Evolutionary conservation across 352 stramenopile genomes (phyloP).

Genomic region (Globisporangium megalacanthum): DNA sequence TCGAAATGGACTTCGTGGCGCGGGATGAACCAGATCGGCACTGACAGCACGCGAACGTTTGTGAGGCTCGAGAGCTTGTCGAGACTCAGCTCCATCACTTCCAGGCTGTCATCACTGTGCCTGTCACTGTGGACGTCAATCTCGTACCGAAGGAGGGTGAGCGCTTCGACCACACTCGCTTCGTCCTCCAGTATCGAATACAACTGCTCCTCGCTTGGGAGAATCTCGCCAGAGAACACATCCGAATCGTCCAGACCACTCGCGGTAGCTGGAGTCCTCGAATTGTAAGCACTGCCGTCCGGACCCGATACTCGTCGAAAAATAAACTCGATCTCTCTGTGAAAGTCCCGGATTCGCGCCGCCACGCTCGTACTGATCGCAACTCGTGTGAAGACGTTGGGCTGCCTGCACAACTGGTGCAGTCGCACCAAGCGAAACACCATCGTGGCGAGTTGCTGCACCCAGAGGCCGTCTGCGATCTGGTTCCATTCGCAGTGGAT

Average conservation of each 20-base stretch:
- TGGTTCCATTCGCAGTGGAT: neutral
- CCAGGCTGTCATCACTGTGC: conserved; percentile 10
- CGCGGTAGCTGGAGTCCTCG: neutral
- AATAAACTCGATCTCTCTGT: conserved; percentile 10
- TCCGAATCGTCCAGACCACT: neutral
- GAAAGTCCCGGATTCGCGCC: conserved; percentile 5
- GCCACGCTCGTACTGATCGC: conserved; percentile 4
- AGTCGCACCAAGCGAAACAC: neutral
- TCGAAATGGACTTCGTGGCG: conserved; percentile 9
- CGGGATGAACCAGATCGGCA: conserved; percentile 8
- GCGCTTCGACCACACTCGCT: conserved; percentile 5
- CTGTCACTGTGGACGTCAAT: conserved; percentile 4
- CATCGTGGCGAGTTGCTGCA: neutral
- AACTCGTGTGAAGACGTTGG: conserved; percentile 5
- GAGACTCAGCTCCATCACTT: conserved; percentile 1
- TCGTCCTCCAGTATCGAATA: conserved; percentile 1
- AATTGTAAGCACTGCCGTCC: neutral
- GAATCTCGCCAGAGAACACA: conserved; percentile 1
- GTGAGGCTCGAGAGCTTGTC: neutral
- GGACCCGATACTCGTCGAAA: neutral
- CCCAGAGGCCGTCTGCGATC: neutral
- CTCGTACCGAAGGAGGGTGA: conserved; percentile 7
- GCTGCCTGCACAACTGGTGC: conserved; percentile 2
- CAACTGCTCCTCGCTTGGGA: neutral
- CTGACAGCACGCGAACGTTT: neutral